A percentile compares a stretch with the other conserved stretches of the same genome.
phyloP scores from a whole-genome alignment of 139 green algal species.

The Haematococcus sp. region DNA sequence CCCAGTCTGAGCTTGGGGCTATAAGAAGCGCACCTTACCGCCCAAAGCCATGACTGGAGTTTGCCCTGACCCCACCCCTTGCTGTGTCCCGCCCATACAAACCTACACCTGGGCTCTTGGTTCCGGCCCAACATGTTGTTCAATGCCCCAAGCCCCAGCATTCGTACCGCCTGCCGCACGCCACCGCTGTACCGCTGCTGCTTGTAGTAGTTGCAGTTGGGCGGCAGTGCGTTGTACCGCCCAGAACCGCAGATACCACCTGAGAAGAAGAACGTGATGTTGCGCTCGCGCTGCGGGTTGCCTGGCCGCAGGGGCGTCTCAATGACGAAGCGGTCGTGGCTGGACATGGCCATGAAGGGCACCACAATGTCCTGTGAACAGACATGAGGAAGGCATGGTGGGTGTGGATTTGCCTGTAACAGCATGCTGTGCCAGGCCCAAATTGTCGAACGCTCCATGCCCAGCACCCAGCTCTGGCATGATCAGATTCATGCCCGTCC shows the following conservation, averaged over 20 bases:
- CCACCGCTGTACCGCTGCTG: conserved; percentile 44
- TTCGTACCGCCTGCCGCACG: conserved; percentile 32
- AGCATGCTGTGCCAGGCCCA: too few species aligned
- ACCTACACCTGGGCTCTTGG: too few species aligned
- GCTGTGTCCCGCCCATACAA: too few species aligned
- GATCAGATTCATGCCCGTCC: too few species aligned
- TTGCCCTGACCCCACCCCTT: too few species aligned
- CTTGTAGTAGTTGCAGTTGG: conserved; percentile 48
- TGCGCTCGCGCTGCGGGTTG: conserved; percentile 24
- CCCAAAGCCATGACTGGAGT: too few species aligned
- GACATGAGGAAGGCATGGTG: too few species aligned
- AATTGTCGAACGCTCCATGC: background rate
- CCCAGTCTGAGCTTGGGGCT: background rate
- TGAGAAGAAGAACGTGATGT: conserved; percentile 44
- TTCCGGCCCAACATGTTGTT: too few species aligned
- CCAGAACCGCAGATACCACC: conserved; percentile 33
- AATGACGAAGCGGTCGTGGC: conserved; percentile 44
- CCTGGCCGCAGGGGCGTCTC: conserved; percentile 42
- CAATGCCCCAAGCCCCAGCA: too few species aligned
- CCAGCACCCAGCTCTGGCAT: background rate
- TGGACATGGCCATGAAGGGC: conserved; percentile 52
- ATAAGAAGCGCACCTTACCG: too few species aligned
- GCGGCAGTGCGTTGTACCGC: conserved; percentile 28
- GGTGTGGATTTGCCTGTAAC: too few species aligned
- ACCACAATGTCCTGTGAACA: conserved; percentile 40